Evolutionary conservation across 1,284 basidiomycete species (phyloP).

Genomic region (Malassezia obtusa): DNA sequence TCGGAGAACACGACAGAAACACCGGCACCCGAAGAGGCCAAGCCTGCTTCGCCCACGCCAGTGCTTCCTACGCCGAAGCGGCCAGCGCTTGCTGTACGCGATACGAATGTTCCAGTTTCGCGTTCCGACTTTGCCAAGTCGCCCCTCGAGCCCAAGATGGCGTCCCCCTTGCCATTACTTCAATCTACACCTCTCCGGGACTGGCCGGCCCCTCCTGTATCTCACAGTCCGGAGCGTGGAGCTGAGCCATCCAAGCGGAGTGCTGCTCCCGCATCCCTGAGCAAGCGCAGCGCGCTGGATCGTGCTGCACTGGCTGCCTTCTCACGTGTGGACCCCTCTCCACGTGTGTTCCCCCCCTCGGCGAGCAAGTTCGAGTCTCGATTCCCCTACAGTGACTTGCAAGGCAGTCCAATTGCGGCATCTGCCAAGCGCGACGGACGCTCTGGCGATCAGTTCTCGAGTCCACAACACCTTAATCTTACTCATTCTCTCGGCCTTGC

Average conservation of each 20-base stretch:
- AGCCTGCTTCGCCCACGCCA: not conserved
- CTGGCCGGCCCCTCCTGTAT: not conserved
- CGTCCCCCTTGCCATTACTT: slow-evolving; percentile 2
- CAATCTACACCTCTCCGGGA: slow-evolving; percentile 15
- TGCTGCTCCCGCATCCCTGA: slow-evolving; percentile 3
- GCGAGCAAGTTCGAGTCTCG: not conserved
- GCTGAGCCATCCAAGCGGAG: not conserved
- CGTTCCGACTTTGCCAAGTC: slow-evolving; percentile 4
- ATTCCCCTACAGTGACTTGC: not conserved
- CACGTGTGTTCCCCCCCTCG: not conserved
- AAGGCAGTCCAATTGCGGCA: slow-evolving; percentile 1
- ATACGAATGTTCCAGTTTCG: slow-evolving; percentile 2
- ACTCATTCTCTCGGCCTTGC: slow-evolving; percentile 38
- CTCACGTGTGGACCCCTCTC: slow-evolving; percentile 16
- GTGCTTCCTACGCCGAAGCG: slow-evolving; percentile 10
- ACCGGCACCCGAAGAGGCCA: not conserved
- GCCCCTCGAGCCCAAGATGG: slow-evolving; percentile 4
- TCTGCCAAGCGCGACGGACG: not conserved
- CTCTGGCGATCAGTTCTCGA: slow-evolving; percentile 31
- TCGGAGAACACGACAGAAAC: not conserved
- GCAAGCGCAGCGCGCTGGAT: slow-evolving; percentile 8
- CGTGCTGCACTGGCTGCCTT: slow-evolving; percentile 23
- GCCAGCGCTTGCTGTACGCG: slow-evolving; percentile 5
- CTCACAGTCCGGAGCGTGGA: not conserved
- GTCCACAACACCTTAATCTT: slow-evolving; percentile 39